phyloP scores from a whole-genome alignment of 2,329 filamentous ascomycete genomes.

The Helminthosporium solani region DNA sequence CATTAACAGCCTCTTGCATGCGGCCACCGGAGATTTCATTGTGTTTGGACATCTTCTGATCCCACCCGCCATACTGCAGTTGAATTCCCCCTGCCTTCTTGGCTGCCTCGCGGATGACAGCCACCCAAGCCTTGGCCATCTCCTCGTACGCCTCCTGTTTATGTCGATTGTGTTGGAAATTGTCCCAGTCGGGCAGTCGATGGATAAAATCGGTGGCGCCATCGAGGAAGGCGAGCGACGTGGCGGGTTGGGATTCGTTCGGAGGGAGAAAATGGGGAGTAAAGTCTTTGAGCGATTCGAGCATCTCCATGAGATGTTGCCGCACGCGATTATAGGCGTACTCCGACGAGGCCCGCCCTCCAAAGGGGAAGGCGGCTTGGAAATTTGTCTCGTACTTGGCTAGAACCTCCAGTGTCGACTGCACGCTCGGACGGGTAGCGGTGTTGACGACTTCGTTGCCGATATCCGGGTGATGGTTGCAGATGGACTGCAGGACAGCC shows the following conservation, averaged over 20 bases:
- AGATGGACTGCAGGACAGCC: conserved; percentile 84
- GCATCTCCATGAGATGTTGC: conserved; percentile 73
- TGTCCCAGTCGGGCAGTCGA: conserved; percentile 86
- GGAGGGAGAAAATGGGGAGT: conserved; percentile 95
- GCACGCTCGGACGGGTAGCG: conserved; percentile 83
- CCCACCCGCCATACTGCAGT: conserved; percentile 88
- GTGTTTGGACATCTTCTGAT: conserved; percentile 81
- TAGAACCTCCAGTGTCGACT: conserved; percentile 77
- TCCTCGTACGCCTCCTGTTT: conserved; percentile 97
- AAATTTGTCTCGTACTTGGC: conserved; percentile 78
- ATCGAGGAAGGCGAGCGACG: conserved; percentile 84
- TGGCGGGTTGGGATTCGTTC: conserved; percentile 77
- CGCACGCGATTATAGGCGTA: conserved; percentile 94
- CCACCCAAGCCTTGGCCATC: conserved; percentile 87
- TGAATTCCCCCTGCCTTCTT: conserved; percentile 90
- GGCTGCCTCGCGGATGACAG: conserved; percentile 85
- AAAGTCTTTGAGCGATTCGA: conserved; percentile 90
- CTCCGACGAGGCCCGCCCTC: conserved; percentile 81
- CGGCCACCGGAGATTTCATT: conserved; percentile 83
- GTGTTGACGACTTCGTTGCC: conserved; percentile 78
- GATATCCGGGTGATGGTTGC: conserved; percentile 83
- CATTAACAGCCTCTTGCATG: conserved; percentile 75
- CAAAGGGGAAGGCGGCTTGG: conserved; percentile 77
- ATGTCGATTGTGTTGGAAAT: conserved; percentile 82
- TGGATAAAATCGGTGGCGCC: conserved; percentile 89